A percentile compares a stretch with the other conserved stretches of the same genome.
These are phyloP conservation scores for Talaromyces sp. DNA, from an alignment of 2,329 filamentous ascomycete species.

Conservation along the genomic window DNA sequence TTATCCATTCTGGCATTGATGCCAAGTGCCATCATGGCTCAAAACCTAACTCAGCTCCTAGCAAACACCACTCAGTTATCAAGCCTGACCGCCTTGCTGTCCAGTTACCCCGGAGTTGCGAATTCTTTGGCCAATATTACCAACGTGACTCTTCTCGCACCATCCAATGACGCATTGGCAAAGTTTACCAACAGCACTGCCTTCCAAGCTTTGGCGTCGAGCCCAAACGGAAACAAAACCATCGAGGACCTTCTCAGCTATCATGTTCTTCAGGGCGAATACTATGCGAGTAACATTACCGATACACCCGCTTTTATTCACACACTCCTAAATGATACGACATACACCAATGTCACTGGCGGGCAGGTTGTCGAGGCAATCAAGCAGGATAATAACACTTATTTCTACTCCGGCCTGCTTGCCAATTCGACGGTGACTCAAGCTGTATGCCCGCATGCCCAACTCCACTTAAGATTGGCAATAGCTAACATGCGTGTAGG, in stretches of 20 bases:
- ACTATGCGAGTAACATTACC: conserved; percentile 8
- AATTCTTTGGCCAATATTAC: neutral
- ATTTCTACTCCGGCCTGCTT: conserved; percentile 10
- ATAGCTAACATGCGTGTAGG: neutral
- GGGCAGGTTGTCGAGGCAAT: conserved; percentile 15
- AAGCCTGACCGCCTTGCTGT: conserved; percentile 9
- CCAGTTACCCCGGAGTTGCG: neutral
- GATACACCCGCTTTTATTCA: neutral
- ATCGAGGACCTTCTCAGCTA: conserved; percentile 10
- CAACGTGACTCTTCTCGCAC: conserved; percentile 13
- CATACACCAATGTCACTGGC: conserved; percentile 9
- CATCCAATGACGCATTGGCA: conserved; percentile 5
- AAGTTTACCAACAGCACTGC: neutral
- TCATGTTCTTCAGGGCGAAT: conserved; percentile 10
- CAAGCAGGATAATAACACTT: conserved; percentile 3
- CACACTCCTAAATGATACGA: conserved; percentile 9
- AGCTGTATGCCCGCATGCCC: neutral
- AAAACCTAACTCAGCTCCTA: conserved; percentile 10
- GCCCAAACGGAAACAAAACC: neutral
- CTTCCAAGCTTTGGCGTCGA: neutral
- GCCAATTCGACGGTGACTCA: conserved; percentile 6
- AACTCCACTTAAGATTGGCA: neutral
- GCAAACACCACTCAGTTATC: conserved; percentile 11
- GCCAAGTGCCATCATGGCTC: neutral
- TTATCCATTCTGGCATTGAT: conserved; percentile 5